Evolutionary conservation across 768 basidiomycete genomes (phyloP), one percentile per base, ranked within the genome.

Genomic region (Sarcomyxa edulis): DNA sequence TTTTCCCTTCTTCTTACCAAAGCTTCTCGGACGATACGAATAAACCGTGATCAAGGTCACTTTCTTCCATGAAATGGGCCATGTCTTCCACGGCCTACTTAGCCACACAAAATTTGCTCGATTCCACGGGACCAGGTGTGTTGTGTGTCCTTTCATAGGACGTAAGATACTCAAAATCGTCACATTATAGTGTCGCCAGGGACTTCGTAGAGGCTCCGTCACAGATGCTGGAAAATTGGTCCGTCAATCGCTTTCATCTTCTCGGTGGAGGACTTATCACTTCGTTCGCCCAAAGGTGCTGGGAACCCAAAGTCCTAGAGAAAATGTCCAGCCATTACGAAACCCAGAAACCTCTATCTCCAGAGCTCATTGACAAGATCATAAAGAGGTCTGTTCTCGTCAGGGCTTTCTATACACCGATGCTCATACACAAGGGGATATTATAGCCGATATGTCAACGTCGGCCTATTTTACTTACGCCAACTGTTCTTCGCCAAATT

Each of bases 201-300:
- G 88, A 91, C 57, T 90, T 90, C 45, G 89, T 90, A 7, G 89
- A 93, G 60, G 90, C 90, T 3, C 91, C 90, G 0, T 85, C 83
- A 12, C 89, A 94, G 62, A 92, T 92, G 90, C 65, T 92, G 44
- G 91, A 94, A 61, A 89, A 92, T 51, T 93, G 90, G 90, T 81
- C 32, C 12, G 60, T 40, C 10, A 27, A 7, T 29, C 22, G 11
- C 15, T 11, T 24, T 22, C 44, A 27, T 32, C 21, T 14, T 35
- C 21, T 21, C 28, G 35, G 18, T 26, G 15, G 11, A 37, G 40
- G 16, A 14, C 6, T 15, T 19, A 21, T 12, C 21, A n/a, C n/a
- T n/a, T n/a, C n/a, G n/a, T n/a, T n/a, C n/a, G n/a, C n/a, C 20
- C 31, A 2, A 33, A 76, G 78, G 78, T 90, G 87, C 50, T 91